Evolutionary conservation across 2,329 filamentous ascomycete species (phyloP), one percentile per base, ranked within the genome.

Genomic region (Cladophialophora bantiana): DNA sequence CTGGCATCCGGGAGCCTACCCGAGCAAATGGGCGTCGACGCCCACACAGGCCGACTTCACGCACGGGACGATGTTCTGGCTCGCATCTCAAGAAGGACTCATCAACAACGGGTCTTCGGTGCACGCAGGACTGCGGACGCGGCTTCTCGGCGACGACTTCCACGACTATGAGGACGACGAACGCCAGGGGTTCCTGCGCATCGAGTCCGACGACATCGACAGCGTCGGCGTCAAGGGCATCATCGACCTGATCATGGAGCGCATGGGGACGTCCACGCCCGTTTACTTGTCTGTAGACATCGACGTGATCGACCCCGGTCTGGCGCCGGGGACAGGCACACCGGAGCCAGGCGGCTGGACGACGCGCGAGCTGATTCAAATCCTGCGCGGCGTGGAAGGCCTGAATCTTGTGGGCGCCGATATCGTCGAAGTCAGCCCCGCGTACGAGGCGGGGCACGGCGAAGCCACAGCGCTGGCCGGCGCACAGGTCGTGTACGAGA

Each of bases 311-410:
- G 91, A 94, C 76, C 91, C 91, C 0, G 89, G 86, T 36, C 80
- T 88, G 7, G 79, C 80, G 0, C 92, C 92, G 0, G 92, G 90
- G 1, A 96, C 93, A 0, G 94, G 93, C 0, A 97, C 93, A 0
- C 93, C 93, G 0, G 93, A 96, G 81, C 90, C 93, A 0, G 93
- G 94, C 65, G 93, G 93, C 42, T 97, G 93, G 93, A 95, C 92
- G 5, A 96, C 91, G 20, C 84, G 93, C 59, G 94, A 97, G 82
- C 83, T 97, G 72, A 94, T 96, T 70, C 84, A 90, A 12, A 92
- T 97, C 65, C 79, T 97, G 76, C 83, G 93, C 36, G 93, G 92
- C 0, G 86, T 97, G 50, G 93, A 97, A 80, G 86, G 83, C 0
- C 77, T 97, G 76, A 96, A 97, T 75, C 81, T 97, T 3, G 91